Evolutionary conservation across 306 rosid genomes (phyloP).

Genomic region (Elaeagnus macrophylla): DNA sequence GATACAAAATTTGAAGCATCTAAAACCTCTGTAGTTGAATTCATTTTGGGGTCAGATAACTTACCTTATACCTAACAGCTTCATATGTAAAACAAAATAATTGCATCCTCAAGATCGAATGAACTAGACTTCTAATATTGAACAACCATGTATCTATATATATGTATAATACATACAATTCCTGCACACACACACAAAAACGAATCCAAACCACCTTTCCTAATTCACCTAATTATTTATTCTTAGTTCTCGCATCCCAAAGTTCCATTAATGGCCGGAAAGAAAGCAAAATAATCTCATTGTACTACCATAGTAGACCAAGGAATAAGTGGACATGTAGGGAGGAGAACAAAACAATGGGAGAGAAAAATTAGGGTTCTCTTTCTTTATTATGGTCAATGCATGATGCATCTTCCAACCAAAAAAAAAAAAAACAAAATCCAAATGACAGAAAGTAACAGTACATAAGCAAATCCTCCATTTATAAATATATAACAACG

Average conservation of each 20-base stretch:
- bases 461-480: too few species aligned
- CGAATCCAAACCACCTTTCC: background rate
- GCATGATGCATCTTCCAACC: background rate
- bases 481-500: too few species aligned
- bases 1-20: background rate
- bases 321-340: background rate
- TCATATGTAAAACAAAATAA: conserved; percentile 38
- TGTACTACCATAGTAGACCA: background rate
- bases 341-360: background rate
- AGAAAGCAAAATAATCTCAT: background rate
- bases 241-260: background rate
- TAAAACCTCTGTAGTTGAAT: background rate
- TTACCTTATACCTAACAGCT: conserved; percentile 73
- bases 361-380: background rate
- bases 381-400: too few species aligned
- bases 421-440: background rate
- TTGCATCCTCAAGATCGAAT: background rate
- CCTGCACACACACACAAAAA: too few species aligned
- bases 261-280: background rate
- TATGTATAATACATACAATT: background rate
- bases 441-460: background rate
- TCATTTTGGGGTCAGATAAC: conserved; percentile 1
- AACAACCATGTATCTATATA: background rate
- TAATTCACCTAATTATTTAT: background rate
- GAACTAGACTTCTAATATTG: background rate